phyloP scores from a whole-genome alignment of 2,329 filamentous ascomycete species.

The Cadophora gregata region DNA sequence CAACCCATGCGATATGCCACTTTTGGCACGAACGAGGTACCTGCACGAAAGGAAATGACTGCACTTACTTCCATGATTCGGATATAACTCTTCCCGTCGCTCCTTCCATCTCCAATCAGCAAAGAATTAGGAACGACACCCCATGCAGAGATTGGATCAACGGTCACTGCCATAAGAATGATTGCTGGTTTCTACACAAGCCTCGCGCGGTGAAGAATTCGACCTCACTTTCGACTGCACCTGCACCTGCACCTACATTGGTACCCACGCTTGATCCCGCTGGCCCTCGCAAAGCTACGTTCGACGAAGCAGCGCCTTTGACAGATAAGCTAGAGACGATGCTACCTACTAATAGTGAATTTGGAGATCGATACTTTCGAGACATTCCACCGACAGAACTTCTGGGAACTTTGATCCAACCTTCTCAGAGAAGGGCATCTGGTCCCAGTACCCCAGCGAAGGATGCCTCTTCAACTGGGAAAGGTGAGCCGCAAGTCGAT shows the following conservation, averaged over 20 bases:
- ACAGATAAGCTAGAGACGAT: constrained; percentile 5
- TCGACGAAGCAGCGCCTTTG: not conserved
- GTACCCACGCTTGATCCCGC: not conserved
- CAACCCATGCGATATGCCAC: constrained; percentile 27
- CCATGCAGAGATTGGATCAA: constrained; percentile 16
- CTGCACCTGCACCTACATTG: not conserved
- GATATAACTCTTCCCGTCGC: constrained; percentile 13
- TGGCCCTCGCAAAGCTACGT: not conserved
- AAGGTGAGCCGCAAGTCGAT: not conserved
- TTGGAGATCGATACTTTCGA: constrained; percentile 7
- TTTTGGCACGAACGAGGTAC: constrained; percentile 25
- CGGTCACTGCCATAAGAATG: not conserved
- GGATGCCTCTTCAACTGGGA: too few species aligned
- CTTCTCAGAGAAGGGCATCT: not conserved
- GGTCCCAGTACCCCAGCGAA: too few species aligned
- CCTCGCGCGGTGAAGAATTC: not conserved
- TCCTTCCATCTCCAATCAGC: not conserved
- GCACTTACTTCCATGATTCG: constrained; percentile 29
- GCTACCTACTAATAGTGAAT: not conserved
- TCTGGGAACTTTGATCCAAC: not conserved
- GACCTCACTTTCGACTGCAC: too few species aligned
- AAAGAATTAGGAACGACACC: constrained; percentile 4
- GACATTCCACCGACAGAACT: not conserved
- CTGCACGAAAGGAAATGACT: constrained; percentile 24
- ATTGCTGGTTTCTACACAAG: constrained; percentile 2